phyloP scores from a whole-genome alignment of 305 asterid genomes.

The Fraxinus sp. region DNA sequence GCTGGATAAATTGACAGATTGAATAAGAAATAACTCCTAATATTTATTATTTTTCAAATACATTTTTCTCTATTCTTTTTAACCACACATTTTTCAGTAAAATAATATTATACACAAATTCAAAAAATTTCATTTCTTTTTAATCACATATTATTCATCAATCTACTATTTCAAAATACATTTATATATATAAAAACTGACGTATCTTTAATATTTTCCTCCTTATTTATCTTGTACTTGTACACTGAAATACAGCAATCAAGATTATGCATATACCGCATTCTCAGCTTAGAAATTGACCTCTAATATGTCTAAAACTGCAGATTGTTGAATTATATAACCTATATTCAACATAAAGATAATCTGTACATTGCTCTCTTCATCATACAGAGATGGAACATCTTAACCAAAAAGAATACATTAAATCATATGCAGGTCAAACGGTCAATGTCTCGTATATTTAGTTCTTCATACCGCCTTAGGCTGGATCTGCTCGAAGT shows the following conservation, averaged over 20 bases:
- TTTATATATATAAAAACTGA: too few relatives aligned
- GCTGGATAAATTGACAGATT: not conserved
- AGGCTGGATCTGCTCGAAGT: slow-evolving; percentile 92
- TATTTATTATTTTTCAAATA: too few relatives aligned
- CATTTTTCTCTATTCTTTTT: too few relatives aligned
- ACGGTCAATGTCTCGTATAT: not conserved
- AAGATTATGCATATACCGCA: not conserved
- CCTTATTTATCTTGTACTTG: not conserved
- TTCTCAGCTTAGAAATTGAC: not conserved
- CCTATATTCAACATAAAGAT: not conserved
- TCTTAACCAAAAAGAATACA: not conserved
- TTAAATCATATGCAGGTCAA: not conserved
- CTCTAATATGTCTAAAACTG: not conserved
- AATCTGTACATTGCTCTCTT: not conserved
- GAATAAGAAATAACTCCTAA: not conserved
- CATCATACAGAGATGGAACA: not conserved
- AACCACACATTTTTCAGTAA: not conserved
- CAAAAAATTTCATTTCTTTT: too few relatives aligned
- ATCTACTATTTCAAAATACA: too few relatives aligned
- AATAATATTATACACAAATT: too few relatives aligned
- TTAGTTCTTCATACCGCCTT: slow-evolving; percentile 44
- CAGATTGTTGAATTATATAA: not conserved
- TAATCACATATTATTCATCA: too few relatives aligned
- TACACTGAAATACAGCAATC: not conserved
- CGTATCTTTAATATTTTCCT: too few relatives aligned